Conservation (phyloP, 371 early-diverging fungal species). For the Mucor piriformis region DNA sequence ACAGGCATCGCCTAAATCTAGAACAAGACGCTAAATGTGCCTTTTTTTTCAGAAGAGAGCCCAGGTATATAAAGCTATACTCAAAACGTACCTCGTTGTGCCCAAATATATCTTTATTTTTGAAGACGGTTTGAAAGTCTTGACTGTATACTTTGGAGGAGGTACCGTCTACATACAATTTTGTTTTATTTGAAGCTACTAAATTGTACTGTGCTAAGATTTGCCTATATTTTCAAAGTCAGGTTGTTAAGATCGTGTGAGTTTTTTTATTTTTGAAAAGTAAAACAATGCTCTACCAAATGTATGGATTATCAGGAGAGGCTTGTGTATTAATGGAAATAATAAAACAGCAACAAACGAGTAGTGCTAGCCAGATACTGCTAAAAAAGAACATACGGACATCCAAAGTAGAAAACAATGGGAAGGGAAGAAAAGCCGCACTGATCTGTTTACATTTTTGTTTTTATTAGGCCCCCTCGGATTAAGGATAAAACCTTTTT, state of each 20-base stretch:
- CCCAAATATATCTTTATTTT: slow-evolving; percentile 31
- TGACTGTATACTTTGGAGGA: slow-evolving; percentile 38
- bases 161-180: slow-evolving; percentile 21
- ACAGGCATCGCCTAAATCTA: slow-evolving; percentile 31
- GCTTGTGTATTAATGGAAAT: slow-evolving; percentile 12
- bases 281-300: slow-evolving; percentile 11
- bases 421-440: no score
- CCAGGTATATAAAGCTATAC: neutral
- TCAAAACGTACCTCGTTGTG: slow-evolving; percentile 29
- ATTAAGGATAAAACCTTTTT: no score
- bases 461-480: no score
- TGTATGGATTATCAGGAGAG: slow-evolving; percentile 17
- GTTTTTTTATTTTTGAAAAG: neutral
- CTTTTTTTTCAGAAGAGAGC: neutral
- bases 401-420: slow-evolving; percentile 1
- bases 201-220: slow-evolving; percentile 18
- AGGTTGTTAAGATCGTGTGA: neutral
- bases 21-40: slow-evolving; percentile 19
- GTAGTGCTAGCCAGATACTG: slow-evolving; percentile 14
- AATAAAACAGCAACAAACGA: neutral
- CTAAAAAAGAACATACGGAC: slow-evolving; percentile 17
- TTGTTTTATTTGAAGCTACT: slow-evolving; percentile 18
- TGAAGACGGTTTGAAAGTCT: slow-evolving; percentile 44
- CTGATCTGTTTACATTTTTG: no score
- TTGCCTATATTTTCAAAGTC: slow-evolving; percentile 20